Evolutionary conservation across 2,329 filamentous ascomycete genomes (phyloP).

Genomic region (Rhynchosporium agropyri): DNA sequence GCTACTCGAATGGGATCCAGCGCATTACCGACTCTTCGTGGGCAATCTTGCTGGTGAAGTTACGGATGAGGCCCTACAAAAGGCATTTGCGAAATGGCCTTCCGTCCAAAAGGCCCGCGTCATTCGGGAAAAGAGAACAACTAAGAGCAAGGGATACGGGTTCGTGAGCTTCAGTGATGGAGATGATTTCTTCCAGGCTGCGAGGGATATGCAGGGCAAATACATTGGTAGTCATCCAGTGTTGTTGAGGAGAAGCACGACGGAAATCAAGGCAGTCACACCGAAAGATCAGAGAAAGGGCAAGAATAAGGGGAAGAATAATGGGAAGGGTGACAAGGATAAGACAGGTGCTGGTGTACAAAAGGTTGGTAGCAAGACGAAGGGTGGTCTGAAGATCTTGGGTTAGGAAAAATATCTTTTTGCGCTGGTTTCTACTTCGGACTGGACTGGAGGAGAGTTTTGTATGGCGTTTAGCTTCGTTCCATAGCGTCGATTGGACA

Average conservation of each 20-base stretch:
- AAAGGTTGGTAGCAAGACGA: constrained; percentile 68
- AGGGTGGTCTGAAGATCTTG: constrained; percentile 63
- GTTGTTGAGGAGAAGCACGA: constrained; percentile 82
- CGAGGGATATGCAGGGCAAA: constrained; percentile 98
- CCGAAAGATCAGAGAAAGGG: constrained; percentile 63
- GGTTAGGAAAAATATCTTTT: constrained; percentile 49
- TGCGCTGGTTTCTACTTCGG: background rate
- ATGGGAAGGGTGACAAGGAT: constrained; percentile 44
- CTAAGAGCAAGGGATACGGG: constrained; percentile 93
- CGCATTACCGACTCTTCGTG: constrained; percentile 92
- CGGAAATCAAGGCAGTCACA: constrained; percentile 81
- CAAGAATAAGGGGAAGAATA: constrained; percentile 46
- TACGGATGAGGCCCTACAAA: constrained; percentile 91
- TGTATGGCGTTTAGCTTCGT: background rate
- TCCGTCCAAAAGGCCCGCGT: constrained; percentile 93
- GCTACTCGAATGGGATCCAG: constrained; percentile 93
- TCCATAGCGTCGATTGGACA: too few relatives aligned
- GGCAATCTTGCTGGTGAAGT: constrained; percentile 97
- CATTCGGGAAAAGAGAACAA: constrained; percentile 91
- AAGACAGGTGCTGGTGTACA: constrained; percentile 54
- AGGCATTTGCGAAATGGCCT: constrained; percentile 86
- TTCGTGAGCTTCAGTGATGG: constrained; percentile 96
- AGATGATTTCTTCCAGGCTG: constrained; percentile 94
- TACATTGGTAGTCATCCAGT: constrained; percentile 98
- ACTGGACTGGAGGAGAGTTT: background rate